Conservation (phyloP, 768 basidiomycete genomes). For the Boletus rubropictus region DNA sequence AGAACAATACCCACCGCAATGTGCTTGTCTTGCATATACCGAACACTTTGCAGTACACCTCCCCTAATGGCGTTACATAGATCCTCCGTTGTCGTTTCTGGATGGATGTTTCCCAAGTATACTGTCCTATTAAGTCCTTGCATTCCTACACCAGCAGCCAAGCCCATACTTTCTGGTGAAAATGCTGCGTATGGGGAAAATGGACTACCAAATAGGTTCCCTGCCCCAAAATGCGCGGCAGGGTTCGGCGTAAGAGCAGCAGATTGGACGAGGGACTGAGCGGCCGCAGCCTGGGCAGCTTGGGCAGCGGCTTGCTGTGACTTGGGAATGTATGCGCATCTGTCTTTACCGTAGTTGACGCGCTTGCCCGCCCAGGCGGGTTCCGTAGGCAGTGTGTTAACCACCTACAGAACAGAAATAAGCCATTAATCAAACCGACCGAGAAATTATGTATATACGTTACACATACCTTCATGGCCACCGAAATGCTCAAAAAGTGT, state of each 20-base stretch:
- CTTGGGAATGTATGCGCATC: constrained; percentile 96
- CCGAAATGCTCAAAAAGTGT: constrained; percentile 92
- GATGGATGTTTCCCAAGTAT: constrained; percentile 94
- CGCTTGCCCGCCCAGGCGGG: constrained; percentile 93
- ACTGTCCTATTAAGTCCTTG: constrained; percentile 85
- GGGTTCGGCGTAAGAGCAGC: constrained; percentile 34
- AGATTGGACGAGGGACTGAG: constrained; percentile 58
- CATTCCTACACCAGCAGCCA: constrained; percentile 28
- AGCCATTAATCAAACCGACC: constrained; percentile 2
- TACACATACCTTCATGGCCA: constrained; percentile 81
- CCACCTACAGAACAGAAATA: constrained; percentile 54
- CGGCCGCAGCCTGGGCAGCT: constrained; percentile 82
- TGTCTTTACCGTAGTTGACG: constrained; percentile 98
- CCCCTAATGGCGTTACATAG: constrained; percentile 94
- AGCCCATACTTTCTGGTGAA: constrained; percentile 36
- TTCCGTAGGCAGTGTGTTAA: constrained; percentile 86
- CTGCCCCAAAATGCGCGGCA: constrained; percentile 28
- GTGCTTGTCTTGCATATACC: constrained; percentile 96
- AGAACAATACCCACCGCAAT: constrained; percentile 65
- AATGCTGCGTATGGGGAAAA: constrained; percentile 50
- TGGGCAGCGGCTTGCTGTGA: constrained; percentile 87
- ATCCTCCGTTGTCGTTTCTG: constrained; percentile 92
- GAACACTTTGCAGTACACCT: constrained; percentile 91
- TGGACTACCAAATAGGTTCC: constrained; percentile 30
- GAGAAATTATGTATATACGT: not conserved